Conservation (phyloP, 2,329 filamentous ascomycete species). For the Botrytis galanthina region DNA sequence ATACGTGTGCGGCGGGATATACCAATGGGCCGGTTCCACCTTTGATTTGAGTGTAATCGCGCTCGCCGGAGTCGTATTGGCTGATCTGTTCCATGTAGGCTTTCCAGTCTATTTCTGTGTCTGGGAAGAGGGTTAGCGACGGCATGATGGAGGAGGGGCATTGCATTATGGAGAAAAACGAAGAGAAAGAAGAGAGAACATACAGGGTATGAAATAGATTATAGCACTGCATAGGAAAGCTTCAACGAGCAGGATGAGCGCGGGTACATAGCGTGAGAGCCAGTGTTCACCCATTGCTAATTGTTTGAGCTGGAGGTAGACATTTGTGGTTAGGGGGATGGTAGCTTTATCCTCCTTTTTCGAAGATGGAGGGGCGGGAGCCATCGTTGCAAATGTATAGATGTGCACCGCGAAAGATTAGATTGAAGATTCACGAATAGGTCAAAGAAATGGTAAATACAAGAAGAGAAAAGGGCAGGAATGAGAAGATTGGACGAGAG, state of each 20-base stretch:
- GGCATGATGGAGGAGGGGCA: background rate
- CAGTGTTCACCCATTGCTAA: conserved; percentile 34
- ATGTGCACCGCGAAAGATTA: background rate
- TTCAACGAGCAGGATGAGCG: conserved; percentile 33
- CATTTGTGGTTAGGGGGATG: conserved; percentile 14
- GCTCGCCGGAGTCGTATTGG: conserved; percentile 78
- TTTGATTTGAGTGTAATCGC: conserved; percentile 81
- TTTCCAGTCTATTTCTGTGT: conserved; percentile 97
- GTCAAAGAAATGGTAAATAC: background rate
- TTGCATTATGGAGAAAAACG: no score
- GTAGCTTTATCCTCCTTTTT: background rate
- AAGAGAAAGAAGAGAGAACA: conserved; percentile 4
- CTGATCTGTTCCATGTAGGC: conserved; percentile 94
- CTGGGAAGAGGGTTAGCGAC: conserved; percentile 44
- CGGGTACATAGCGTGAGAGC: conserved; percentile 33
- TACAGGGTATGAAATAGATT: conserved; percentile 36
- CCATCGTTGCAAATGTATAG: background rate
- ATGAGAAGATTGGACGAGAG: background rate
- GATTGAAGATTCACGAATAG: no score
- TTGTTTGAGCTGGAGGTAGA: conserved; percentile 29
- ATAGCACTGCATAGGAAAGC: conserved; percentile 34
- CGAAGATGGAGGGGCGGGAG: background rate
- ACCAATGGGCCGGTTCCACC: conserved; percentile 91
- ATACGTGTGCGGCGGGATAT: conserved; percentile 92
- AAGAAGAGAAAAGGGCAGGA: background rate